Conservation (phyloP, 148 eudicot species). For the Limonium bicolor region DNA sequence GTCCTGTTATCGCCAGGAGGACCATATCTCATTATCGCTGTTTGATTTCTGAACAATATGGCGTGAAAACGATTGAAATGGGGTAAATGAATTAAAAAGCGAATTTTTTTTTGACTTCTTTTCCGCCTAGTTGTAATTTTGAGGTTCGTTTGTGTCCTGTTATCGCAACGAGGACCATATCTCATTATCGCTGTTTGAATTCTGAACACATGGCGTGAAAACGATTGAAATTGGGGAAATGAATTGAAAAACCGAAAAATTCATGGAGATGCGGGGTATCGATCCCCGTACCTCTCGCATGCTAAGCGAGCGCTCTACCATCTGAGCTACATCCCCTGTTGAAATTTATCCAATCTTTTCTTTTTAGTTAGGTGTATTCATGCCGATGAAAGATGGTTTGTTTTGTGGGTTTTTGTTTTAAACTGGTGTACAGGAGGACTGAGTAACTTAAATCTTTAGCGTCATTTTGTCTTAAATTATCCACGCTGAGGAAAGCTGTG, state of each 20-base stretch:
- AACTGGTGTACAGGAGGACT: background rate
- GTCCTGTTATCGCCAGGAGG: too few species aligned
- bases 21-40: too few species aligned
- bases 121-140: background rate
- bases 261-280: constrained; percentile 77
- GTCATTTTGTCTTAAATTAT: too few species aligned
- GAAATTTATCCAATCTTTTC: background rate
- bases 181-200: background rate
- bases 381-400: background rate
- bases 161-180: too few species aligned
- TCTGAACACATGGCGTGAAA: background rate
- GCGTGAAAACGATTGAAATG: background rate
- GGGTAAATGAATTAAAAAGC: background rate
- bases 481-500: too few species aligned
- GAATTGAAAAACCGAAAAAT: background rate
- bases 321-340: background rate
- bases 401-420: background rate
- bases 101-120: background rate
- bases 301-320: constrained; percentile 70
- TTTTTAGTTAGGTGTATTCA: background rate
- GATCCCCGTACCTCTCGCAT: constrained; percentile 99
- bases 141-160: background rate
- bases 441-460: background rate
- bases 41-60: too few species aligned
- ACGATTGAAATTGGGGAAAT: background rate